Base-by-base conservation (phyloP, 345 rosid species). In the Kernera saxatilis region DNA sequence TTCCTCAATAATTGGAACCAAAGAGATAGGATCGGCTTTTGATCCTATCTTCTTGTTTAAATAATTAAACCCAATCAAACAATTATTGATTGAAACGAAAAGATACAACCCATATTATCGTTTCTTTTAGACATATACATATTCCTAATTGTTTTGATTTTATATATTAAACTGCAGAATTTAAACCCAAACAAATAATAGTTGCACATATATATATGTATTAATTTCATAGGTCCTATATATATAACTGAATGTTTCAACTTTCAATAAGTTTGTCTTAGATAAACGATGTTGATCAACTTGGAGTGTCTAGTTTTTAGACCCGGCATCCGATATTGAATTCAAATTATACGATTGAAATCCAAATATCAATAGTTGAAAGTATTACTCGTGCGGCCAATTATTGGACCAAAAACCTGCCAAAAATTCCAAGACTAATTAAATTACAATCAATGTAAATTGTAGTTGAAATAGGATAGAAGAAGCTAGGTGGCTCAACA, bases 1-100 rank as follows among this genome's bases (percentile, higher is more conserved):
- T 63, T 76, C 75, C 79, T 70, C 70, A 70, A 76, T 76, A 53
- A 76, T 76, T 76, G 75, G 71, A 70, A 70, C 75, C 75, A 76
- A 55, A 54, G 70, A 69, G 79, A 76, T 76, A 70, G 79, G 79
- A 39, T 63, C 71, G 71, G 32, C 39, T 70, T 62, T 76, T 70
- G 75, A 63, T 76, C 75, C 29, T 69, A 70, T 76, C 75, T 37
- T 75, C 71, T 76, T 27, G 53, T 37, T 76, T 29, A 54, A 46
- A 69, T 63, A 26, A 63, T 21, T 46, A 55, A 76, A 27, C n/a
- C 53, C 70, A 62, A 69, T 54, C 52, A 45, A 13, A 12, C 71
- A 64, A 69, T 69, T 60, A 69, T 45, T 76, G 60, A 50, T 50
- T 61, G 61, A 60, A 12, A 8, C 12, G 29, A 41, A 55, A 18